phyloP scores from a whole-genome alignment of 495 filamentous ascomycete species.

The Penicillium tannophilum region DNA sequence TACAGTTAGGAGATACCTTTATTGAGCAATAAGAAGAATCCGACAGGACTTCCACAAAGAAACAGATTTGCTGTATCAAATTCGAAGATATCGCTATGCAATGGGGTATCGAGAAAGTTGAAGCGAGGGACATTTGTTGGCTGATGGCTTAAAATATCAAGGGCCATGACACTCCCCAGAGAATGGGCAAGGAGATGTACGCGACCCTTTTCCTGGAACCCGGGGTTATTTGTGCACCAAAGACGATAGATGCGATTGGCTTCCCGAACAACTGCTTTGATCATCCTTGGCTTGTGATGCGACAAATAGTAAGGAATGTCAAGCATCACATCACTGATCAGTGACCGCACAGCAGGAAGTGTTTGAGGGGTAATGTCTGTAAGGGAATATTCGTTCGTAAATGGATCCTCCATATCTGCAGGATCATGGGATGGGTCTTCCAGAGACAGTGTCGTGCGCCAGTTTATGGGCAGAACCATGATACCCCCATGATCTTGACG shows the following conservation, averaged over 20 bases:
- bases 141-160: slow-evolving; percentile 88
- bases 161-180: slow-evolving; percentile 87
- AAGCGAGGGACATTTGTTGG: slow-evolving; percentile 67
- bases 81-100: slow-evolving; percentile 70
- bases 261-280: slow-evolving; percentile 82
- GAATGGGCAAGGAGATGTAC: slow-evolving; percentile 95
- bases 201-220: slow-evolving; percentile 75
- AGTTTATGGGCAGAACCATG: slow-evolving; percentile 83
- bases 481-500: slow-evolving; percentile 69
- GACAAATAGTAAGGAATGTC: slow-evolving; percentile 98
- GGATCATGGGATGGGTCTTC: slow-evolving; percentile 67
- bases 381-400: slow-evolving; percentile 69
- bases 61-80: slow-evolving; percentile 91
- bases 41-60: slow-evolving; percentile 87
- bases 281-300: slow-evolving; percentile 93
- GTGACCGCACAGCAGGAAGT: slow-evolving; percentile 81
- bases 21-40: slow-evolving; percentile 90
- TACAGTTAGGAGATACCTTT: slow-evolving; percentile 43
- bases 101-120: slow-evolving; percentile 49
- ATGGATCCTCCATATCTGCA: slow-evolving; percentile 46
- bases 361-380: slow-evolving; percentile 91
- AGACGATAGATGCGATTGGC: slow-evolving; percentile 91
- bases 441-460: slow-evolving; percentile 82
- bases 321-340: slow-evolving; percentile 96
- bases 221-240: slow-evolving; percentile 91